phyloP scores from a whole-genome alignment of 2,329 filamentous ascomycete genomes.

The Cryphonectria nitschkei region DNA sequence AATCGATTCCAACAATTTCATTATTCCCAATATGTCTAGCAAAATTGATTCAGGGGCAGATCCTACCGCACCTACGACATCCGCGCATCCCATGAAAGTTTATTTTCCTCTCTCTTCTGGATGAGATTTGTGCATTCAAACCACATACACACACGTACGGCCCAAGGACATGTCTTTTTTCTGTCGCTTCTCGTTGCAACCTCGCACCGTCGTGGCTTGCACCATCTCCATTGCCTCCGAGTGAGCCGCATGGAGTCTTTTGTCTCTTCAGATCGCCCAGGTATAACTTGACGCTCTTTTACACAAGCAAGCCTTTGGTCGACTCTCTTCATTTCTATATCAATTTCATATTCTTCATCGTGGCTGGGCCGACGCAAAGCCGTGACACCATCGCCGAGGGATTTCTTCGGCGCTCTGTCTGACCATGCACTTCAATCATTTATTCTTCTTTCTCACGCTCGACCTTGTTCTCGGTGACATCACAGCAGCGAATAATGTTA shows the following conservation, averaged over 20 bases:
- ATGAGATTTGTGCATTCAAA: not conserved
- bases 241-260: not conserved
- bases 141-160: not conserved
- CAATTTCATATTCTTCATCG: not conserved
- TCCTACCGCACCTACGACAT: not conserved
- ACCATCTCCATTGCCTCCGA: not conserved
- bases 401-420: not conserved
- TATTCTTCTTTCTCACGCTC: not conserved
- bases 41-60: not conserved
- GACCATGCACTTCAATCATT: not conserved
- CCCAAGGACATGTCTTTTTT: not conserved
- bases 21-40: not conserved
- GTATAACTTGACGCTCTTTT: not conserved
- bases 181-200: not conserved
- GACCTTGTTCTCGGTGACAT: not conserved
- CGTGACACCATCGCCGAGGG: not conserved
- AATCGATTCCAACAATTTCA: not conserved
- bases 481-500: conserved; percentile 15
- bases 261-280: not conserved
- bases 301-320: not conserved
- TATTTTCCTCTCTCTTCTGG: not conserved
- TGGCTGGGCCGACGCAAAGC: not conserved
- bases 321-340: not conserved
- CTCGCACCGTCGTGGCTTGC: not conserved
- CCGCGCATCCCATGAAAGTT: not conserved